Percentiles rank a stretch among this genome's conserved stretches.
Evolutionary conservation across 768 basidiomycete genomes (phyloP).

Genomic region (Candolleomyces efflorescens): DNA sequence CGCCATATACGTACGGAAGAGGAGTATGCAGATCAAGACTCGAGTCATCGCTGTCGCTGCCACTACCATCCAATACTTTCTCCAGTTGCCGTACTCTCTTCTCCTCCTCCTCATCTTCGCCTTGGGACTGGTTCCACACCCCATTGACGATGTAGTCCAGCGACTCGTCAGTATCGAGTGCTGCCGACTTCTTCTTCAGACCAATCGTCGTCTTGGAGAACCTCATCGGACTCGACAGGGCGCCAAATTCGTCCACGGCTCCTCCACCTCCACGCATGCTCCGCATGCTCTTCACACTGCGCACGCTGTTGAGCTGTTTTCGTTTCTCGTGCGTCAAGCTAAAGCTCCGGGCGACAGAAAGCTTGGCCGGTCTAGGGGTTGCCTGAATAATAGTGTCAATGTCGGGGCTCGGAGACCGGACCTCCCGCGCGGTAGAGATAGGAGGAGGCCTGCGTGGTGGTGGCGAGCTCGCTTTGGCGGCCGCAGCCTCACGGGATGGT

Average conservation of each 20-base stretch:
- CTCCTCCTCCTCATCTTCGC: slow-evolving; percentile 12
- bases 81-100: slow-evolving; percentile 11
- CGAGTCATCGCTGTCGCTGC: slow-evolving; percentile 35
- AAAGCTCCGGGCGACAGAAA: slow-evolving; percentile 6
- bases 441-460: background rate
- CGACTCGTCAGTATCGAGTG: background rate
- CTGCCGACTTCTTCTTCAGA: slow-evolving; percentile 4
- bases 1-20: slow-evolving; percentile 48
- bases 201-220: slow-evolving; percentile 6
- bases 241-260: background rate
- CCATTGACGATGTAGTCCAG: slow-evolving; percentile 15
- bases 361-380: slow-evolving; percentile 16
- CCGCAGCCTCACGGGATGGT: background rate
- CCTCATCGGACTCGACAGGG: background rate
- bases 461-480: background rate
- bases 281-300: slow-evolving; percentile 11
- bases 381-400: slow-evolving; percentile 20
- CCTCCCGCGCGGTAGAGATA: background rate
- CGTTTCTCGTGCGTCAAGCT: background rate
- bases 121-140: slow-evolving; percentile 9
- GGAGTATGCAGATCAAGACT: slow-evolving; percentile 68
- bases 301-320: slow-evolving; percentile 3
- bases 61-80: slow-evolving; percentile 16
- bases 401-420: slow-evolving; percentile 20
- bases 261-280: slow-evolving; percentile 4